Conservation (phyloP, 2,329 filamentous ascomycete genomes). For the Paramyrothecium sp. region DNA sequence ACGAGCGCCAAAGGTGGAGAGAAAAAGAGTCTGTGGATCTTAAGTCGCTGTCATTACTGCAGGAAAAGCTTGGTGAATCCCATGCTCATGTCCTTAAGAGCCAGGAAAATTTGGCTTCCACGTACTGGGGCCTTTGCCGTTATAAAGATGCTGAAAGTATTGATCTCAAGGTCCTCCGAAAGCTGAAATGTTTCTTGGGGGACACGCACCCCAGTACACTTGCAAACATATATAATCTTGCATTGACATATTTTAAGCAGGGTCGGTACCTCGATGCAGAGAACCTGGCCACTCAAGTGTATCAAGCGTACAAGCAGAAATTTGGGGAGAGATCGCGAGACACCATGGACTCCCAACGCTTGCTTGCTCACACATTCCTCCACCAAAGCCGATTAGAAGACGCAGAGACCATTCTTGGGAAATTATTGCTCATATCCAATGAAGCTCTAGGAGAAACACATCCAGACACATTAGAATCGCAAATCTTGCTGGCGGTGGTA, state of each 20-base stretch:
- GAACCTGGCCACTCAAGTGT: background rate
- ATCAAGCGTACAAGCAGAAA: background rate
- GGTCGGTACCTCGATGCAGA: background rate
- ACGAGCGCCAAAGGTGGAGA: slow-evolving; percentile 14
- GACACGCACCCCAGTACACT: background rate
- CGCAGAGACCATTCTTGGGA: background rate
- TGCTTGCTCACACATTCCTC: background rate
- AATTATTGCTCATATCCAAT: background rate
- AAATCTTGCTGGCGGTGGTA: background rate
- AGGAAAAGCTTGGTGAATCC: background rate
- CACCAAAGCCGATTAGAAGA: background rate
- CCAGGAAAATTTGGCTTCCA: background rate
- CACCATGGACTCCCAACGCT: background rate
- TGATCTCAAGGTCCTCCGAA: background rate
- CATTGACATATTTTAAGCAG: background rate
- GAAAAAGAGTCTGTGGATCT: background rate
- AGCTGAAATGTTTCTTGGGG: background rate
- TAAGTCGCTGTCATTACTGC: background rate
- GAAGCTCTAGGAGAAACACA: background rate
- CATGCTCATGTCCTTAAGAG: background rate
- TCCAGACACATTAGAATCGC: background rate
- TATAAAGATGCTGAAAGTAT: background rate
- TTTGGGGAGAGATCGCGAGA: background rate
- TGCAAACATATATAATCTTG: background rate
- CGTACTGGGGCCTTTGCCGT: background rate